These are phyloP conservation scores for Poronia punctata DNA, from an alignment of 495 filamentous ascomycete genomes.

Conservation along the genomic window DNA sequence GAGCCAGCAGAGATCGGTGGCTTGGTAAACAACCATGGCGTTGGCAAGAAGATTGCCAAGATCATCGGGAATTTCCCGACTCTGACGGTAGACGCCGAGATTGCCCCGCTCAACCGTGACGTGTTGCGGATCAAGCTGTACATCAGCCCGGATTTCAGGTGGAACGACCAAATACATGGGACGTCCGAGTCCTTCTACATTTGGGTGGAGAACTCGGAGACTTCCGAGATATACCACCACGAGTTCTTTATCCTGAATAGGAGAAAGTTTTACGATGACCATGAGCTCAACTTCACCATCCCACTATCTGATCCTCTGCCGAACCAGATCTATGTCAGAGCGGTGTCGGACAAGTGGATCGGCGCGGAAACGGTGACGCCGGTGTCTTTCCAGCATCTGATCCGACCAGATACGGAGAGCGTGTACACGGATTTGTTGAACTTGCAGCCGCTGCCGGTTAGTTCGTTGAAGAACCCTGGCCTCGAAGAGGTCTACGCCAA, in stretches of 20 bases:
- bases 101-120: conserved; percentile 91
- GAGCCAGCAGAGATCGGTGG: conserved; percentile 82
- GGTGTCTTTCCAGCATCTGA: conserved; percentile 95
- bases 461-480: conserved; percentile 77
- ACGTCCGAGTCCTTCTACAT: conserved; percentile 94
- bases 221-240: conserved; percentile 94
- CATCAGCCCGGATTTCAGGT: conserved; percentile 82
- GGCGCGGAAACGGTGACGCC: conserved; percentile 94
- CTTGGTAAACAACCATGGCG: conserved; percentile 81
- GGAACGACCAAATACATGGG: conserved; percentile 95
- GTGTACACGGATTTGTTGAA: conserved; percentile 92
- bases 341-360: conserved; percentile 91
- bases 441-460: conserved; percentile 82
- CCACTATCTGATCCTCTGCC: conserved; percentile 88
- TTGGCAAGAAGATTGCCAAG: conserved; percentile 73
- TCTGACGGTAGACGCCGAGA: conserved; percentile 81
- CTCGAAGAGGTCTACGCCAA: conserved; percentile 83
- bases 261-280: conserved; percentile 84
- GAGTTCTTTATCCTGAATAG: conserved; percentile 91
- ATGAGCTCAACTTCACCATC: conserved; percentile 97
- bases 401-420: conserved; percentile 93
- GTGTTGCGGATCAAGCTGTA: conserved; percentile 81
- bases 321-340: conserved; percentile 89
- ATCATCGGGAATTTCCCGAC: conserved; percentile 89
- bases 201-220: conserved; percentile 98